These are phyloP conservation scores for Iberis pinnata DNA, from an alignment of 345 rosid species.

Conservation along the genomic window DNA sequence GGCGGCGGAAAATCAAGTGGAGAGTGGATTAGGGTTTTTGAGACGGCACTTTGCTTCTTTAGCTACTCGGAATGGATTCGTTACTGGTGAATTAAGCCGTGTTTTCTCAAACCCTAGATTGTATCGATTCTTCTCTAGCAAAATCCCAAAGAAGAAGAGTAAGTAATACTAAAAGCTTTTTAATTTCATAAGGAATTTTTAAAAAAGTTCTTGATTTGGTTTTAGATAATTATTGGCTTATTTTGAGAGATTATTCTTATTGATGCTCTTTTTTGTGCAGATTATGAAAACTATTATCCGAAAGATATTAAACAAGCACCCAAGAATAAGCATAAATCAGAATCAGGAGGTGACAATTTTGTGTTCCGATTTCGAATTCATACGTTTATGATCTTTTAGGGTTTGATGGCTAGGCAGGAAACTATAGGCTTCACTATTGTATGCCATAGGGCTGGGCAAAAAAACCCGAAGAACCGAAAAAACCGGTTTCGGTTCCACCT, in stretches of 20 bases:
- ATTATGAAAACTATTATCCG: slow-evolving; percentile 73
- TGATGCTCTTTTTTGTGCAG: slow-evolving; percentile 31
- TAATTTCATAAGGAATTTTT: not conserved
- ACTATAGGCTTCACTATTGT: no score
- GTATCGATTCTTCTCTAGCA: slow-evolving; percentile 55
- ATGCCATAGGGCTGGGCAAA: no score
- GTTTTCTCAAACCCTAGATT: slow-evolving; percentile 62
- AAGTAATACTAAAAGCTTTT: slow-evolving; percentile 8
- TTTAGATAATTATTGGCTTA: no score
- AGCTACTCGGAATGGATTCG: slow-evolving; percentile 33
- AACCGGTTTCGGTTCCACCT: no score
- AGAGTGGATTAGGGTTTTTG: slow-evolving; percentile 43
- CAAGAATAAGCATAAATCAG: slow-evolving; percentile 67
- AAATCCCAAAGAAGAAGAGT: slow-evolving; percentile 58
- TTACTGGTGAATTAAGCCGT: slow-evolving; percentile 38
- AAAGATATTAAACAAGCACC: slow-evolving; percentile 68
- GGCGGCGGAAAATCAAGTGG: slow-evolving; percentile 23
- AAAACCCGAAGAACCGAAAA: no score
- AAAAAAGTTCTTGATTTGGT: no score
- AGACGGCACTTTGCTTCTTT: slow-evolving; percentile 52
- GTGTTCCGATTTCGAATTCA: no score
- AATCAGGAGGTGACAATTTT: slow-evolving; percentile 55
- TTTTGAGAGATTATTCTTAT: not conserved
- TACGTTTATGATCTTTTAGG: no score
- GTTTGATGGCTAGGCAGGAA: no score